Base-by-base conservation (phyloP, 257 asterid genomes). In the Dorcoceras hygrometricum region DNA sequence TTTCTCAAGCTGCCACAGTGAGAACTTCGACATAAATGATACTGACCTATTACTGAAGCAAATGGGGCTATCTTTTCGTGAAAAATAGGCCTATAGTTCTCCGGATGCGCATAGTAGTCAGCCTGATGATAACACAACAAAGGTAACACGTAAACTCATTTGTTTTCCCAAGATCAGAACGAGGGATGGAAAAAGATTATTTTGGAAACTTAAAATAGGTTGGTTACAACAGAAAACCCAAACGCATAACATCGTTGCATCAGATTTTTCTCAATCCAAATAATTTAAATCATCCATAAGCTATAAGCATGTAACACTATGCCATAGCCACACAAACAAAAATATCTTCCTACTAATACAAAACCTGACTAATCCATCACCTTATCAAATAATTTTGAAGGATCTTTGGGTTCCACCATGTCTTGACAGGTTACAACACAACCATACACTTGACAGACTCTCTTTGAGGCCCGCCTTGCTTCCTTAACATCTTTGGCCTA, bases 61-160 rank as follows among this genome's bases (percentile, higher is more conserved):
- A 78, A 93, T 53, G 96, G 96, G 56, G 96, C 96, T 70, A 93
- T 82, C 66, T 77, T 93, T 73, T 90, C 90, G 65, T 88, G 94
- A 78, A 93, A 93, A 80, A 77, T 72, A 26, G 99, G 84, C 58
- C 62, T 68, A 69, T 93, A 90, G 74, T 90, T 84, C 70, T 90
- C 96, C 23, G 99, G 97, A 80, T 90, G 97, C 55, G 90, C 88
- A 75, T 93, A 90, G 77, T 93, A 93, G 78, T 93, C 99, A 24
- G 73, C 90, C 99, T 93, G 89, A 79, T 2, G 57, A 63, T 32
- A 65, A 31, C 20, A 76, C 58, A 60, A 67, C 68, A 29, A 67
- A 28, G 27, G 64, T 56, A 54, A 48, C 20, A 51, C 0, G 32
- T 34, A 54, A 54, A 4, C 20, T 22, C 24, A 34, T 32, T 71